phyloP scores from a whole-genome alignment of 2,329 filamentous ascomycete species.

The Metarhizium sp. region DNA sequence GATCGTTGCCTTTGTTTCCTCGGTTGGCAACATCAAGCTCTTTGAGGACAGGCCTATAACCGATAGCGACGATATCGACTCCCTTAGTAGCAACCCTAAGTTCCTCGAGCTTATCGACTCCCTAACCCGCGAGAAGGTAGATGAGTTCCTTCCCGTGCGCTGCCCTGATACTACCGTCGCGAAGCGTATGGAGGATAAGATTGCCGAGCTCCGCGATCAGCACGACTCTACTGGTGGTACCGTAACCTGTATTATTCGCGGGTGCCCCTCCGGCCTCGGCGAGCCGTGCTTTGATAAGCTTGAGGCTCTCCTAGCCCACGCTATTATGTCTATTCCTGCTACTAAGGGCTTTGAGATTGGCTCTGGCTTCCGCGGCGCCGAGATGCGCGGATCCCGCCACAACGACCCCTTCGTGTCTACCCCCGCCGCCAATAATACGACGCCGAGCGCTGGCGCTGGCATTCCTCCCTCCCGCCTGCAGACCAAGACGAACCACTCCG shows the following conservation, averaged over 20 bases:
- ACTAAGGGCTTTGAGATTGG: constrained; percentile 95
- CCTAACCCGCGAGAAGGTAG: constrained; percentile 68
- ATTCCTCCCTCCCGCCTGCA: constrained; percentile 53
- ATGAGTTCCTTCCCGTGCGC: constrained; percentile 75
- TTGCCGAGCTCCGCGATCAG: constrained; percentile 67
- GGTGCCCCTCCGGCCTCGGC: constrained; percentile 75
- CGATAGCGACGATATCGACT: constrained; percentile 5
- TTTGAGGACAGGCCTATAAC: constrained; percentile 14
- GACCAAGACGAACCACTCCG: constrained; percentile 90
- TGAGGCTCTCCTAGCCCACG: constrained; percentile 83
- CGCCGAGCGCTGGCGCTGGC: constrained; percentile 32
- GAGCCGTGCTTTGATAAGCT: constrained; percentile 96
- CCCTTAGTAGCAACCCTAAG: constrained; percentile 66
- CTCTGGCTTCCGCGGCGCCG: constrained; percentile 80
- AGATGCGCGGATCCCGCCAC: constrained; percentile 80
- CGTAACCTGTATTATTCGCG: constrained; percentile 86
- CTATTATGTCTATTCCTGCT: constrained; percentile 90
- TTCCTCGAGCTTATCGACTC: constrained; percentile 67
- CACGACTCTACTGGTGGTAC: constrained; percentile 90
- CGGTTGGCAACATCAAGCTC: constrained; percentile 54
- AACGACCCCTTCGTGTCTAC: constrained; percentile 57
- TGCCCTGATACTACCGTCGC: constrained; percentile 63
- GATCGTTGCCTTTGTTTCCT: constrained; percentile 84
- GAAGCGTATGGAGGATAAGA: constrained; percentile 68
- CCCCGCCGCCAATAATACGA: constrained; percentile 35